A percentile compares a stretch with the other conserved stretches of the same genome.
These are phyloP conservation scores for Trypanosoma avium DNA, from an alignment of 208 protist species.

Conservation along the genomic window DNA sequence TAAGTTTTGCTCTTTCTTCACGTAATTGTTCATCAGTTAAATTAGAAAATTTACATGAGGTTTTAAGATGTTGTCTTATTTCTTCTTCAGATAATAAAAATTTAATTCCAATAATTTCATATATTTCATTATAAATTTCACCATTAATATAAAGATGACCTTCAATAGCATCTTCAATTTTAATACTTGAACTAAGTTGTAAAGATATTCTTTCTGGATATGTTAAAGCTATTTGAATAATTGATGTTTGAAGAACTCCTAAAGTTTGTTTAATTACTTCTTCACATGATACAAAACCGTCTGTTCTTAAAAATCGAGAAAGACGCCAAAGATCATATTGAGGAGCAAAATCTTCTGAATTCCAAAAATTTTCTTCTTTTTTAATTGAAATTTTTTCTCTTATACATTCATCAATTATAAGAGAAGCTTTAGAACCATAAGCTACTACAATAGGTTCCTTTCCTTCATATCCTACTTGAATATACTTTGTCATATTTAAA, in stretches of 20 bases:
- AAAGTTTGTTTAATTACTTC: neutral
- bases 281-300: conserved; percentile 14
- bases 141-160: conserved; percentile 25
- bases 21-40: conserved; percentile 25
- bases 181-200: conserved; percentile 13
- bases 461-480: conserved; percentile 20
- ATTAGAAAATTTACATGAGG: neutral
- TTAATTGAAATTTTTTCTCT: neutral
- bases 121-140: neutral
- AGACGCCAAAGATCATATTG: conserved; percentile 32
- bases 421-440: neutral
- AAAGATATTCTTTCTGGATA: conserved; percentile 31
- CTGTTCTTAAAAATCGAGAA: conserved; percentile 25
- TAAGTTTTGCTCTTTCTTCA: conserved; percentile 18
- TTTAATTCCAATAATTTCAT: conserved; percentile 28
- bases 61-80: conserved; percentile 12
- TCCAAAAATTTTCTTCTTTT: neutral
- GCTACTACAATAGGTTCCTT: neutral
- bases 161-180: neutral
- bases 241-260: conserved; percentile 18
- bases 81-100: conserved; percentile 26
- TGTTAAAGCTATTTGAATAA: conserved; percentile 26
- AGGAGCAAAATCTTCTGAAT: conserved; percentile 24
- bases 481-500: neutral
- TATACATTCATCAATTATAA: neutral